These are phyloP conservation scores for Phytophthora pistaciae DNA, from an alignment of 352 stramenopile species.

Conservation along the genomic window DNA sequence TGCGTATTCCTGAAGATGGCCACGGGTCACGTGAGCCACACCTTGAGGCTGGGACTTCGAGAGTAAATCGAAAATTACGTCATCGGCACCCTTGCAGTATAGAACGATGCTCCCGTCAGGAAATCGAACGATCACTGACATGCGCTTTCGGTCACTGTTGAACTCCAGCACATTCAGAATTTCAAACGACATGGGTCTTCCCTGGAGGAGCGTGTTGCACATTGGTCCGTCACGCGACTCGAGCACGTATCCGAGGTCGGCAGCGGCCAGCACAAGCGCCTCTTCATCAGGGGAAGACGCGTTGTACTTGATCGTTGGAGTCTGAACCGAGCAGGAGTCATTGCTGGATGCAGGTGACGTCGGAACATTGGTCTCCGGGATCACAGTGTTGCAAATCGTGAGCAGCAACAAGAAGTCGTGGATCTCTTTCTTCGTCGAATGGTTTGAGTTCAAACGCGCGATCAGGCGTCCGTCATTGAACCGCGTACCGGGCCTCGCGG, in stretches of 20 bases:
- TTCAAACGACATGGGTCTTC: constrained; percentile 82
- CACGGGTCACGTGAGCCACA: constrained; percentile 80
- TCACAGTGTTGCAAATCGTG: constrained; percentile 91
- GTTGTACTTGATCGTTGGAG: constrained; percentile 78
- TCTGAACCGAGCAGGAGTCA: constrained; percentile 26
- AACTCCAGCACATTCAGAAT: constrained; percentile 98
- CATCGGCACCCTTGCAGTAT: constrained; percentile 89
- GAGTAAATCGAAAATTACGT: constrained; percentile 81
- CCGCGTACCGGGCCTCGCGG: constrained; percentile 63
- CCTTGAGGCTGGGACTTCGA: constrained; percentile 77
- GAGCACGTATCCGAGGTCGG: constrained; percentile 80
- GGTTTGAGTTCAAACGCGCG: constrained; percentile 75
- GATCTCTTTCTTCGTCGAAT: constrained; percentile 88
- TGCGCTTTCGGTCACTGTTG: constrained; percentile 98
- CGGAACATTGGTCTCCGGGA: constrained; percentile 64
- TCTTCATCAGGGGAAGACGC: constrained; percentile 88
- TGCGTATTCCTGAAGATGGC: constrained; percentile 86
- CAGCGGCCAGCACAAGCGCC: constrained; percentile 78
- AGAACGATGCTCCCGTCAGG: constrained; percentile 75
- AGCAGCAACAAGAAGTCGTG: constrained; percentile 87
- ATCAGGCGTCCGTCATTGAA: constrained; percentile 86
- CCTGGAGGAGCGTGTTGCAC: constrained; percentile 77
- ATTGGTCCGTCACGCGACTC: constrained; percentile 69
- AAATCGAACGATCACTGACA: constrained; percentile 96
- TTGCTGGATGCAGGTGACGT: constrained; percentile 35